These are phyloP conservation scores for Termitomyces sp. DNA, from an alignment of 768 basidiomycete species.

Conservation along the genomic window DNA sequence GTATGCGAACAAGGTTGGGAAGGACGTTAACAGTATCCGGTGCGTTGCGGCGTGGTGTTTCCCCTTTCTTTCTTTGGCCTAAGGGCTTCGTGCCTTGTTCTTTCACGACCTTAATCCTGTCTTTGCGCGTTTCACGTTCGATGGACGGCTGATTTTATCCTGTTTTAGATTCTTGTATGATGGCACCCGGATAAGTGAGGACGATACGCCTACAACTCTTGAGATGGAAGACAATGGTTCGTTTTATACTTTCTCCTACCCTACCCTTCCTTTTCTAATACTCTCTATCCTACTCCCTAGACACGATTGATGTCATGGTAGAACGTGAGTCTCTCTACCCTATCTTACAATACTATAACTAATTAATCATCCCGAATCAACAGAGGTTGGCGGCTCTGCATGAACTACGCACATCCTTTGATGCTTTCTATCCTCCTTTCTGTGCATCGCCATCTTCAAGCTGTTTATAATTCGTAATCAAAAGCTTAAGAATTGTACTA, in stretches of 20 bases:
- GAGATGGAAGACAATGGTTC: constrained; percentile 92
- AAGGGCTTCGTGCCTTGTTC: too few relatives aligned
- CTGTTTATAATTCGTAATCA: neutral
- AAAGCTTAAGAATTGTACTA: neutral
- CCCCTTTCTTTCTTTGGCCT: too few relatives aligned
- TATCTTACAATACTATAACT: neutral
- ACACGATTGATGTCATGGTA: constrained; percentile 96
- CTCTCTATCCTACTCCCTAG: constrained; percentile 31
- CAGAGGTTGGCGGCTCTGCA: constrained; percentile 15
- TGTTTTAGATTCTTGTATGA: constrained; percentile 82
- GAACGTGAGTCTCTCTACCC: constrained; percentile 66
- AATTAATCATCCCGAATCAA: neutral
- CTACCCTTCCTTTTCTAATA: neutral
- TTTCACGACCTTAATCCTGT: too few relatives aligned
- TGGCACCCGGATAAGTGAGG: constrained; percentile 79
- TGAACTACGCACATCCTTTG: neutral
- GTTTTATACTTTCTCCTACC: neutral
- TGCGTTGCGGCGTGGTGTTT: too few relatives aligned
- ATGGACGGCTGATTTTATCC: neutral
- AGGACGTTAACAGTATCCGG: constrained; percentile 86
- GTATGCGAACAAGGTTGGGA: constrained; percentile 90
- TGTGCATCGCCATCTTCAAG: neutral
- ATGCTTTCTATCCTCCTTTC: neutral
- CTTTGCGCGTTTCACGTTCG: neutral
- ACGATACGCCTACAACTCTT: constrained; percentile 80